Evolutionary conservation across 2,329 filamentous ascomycete genomes (phyloP), one percentile per base, ranked within the genome.

Genomic region (Apiospora arundinis): DNA sequence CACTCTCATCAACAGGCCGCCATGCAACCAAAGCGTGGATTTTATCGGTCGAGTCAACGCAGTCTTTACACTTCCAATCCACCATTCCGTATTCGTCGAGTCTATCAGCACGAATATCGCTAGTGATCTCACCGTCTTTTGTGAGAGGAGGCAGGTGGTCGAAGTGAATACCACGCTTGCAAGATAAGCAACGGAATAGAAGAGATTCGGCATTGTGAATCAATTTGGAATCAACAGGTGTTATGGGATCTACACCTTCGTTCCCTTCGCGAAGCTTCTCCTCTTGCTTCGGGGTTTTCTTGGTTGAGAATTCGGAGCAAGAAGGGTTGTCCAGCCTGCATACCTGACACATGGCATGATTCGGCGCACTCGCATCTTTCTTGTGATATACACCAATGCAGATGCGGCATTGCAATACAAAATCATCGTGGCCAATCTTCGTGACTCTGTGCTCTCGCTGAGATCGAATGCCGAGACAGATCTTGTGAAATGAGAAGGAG

Each of bases 341-440:
- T 8, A 82, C 84, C 73, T 92, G 89, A 77, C 97, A 99, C 65
- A 84, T 84, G 71, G 91, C 90, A 65, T 94, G 87, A 72, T 91
- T 87, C 0, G 96, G 95, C 0, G 92, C 91, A 23, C 85, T 86
- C 0, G 77, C 74, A 74, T 98, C 94, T 77, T 93, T 95, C 78
- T 90, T 91, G 73, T 85, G 84, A 65, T 91, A 87, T 25, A 87
- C 78, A 4, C 92, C 92, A 73, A 98, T 88, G 79, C 96, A 99
- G 71, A 91, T 92, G 74, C 91, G 92, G 82, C 96, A 99, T 79
- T 99, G 96, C 49, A 99, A 84, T 21, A 99, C 91, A 76, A 97
- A 98, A 48, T 92, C 82, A 2, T 92, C 90, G 0, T 92, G 85
- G 2, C 86, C 91, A 69, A 98, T 82, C 80, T 98, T 99, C 32